Base-by-base conservation (phyloP, 108 stramenopile genomes). In the Bacterosira constricta region DNA sequence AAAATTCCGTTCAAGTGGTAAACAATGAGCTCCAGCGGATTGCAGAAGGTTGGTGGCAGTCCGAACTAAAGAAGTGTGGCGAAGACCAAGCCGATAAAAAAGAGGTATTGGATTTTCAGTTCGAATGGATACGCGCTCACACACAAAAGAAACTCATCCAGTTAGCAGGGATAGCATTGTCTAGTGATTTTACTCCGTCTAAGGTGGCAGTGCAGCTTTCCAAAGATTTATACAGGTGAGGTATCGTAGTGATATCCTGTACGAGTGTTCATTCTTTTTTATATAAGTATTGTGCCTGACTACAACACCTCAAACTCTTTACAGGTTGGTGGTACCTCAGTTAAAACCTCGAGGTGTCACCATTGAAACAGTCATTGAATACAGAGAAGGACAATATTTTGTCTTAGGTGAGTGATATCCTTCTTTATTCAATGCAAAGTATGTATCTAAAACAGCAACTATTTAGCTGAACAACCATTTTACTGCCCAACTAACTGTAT, bases 351-450 rank as follows among this genome's bases (percentile, higher is more conserved):
- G 88, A 37, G 92, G 92, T 37, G 86, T 90, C n/a, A 69, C 52
- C 15, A 93, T 90, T 41, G 83, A 90, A 63, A 86, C 89, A 10
- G 89, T 88, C 36, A 89, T 93, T 36, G 92, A 90, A 73, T 90
- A 90, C 64, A 82, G 92, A 34, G 82, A 78, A 25, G 92, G 92
- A 8, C 85, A 85, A 29, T 93, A 83, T 49, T 93, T 93, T 79
- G 92, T 93, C 3, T 69, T 93, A n/a, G n/a, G n/a, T n/a, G n/a
- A n/a, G n/a, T n/a, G n/a, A n/a, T n/a, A n/a, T n/a, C n/a, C n/a
- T n/a, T n/a, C n/a, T n/a, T n/a, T n/a, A n/a, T n/a, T n/a, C n/a
- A n/a, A n/a, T n/a, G n/a, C n/a, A n/a, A n/a, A n/a, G n/a, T n/a
- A n/a, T n/a, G n/a, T n/a, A n/a, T n/a, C n/a, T n/a, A n/a, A n/a